Percentiles rank a stretch among this genome's conserved stretches.
Conservation (phyloP, 208 protist genomes). For the Borovskyia barvae region DNA sequence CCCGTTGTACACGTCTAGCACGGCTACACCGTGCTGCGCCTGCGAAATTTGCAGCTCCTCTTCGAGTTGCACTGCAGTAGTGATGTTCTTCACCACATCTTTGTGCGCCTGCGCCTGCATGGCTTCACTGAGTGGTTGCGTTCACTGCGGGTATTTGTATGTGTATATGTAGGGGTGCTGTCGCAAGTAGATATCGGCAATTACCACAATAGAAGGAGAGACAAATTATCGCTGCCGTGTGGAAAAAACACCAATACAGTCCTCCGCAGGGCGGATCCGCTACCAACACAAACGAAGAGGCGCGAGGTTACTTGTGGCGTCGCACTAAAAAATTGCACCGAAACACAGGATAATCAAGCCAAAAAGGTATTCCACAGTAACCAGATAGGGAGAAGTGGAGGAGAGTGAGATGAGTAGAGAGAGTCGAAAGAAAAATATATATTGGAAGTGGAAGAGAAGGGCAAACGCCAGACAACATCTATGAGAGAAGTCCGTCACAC, state of each 20-base stretch:
- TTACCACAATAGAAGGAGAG: background rate
- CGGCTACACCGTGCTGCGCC: conserved; percentile 77
- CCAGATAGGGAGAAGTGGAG: too few relatives aligned
- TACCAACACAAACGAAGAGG: too few relatives aligned
- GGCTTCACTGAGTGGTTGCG: too few relatives aligned
- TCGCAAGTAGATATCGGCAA: background rate
- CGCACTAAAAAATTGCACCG: too few relatives aligned
- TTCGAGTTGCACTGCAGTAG: conserved; percentile 63
- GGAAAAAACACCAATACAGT: too few relatives aligned
- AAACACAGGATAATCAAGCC: too few relatives aligned
- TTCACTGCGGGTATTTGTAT: background rate
- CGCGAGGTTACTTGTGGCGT: too few relatives aligned
- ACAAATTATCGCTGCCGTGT: too few relatives aligned
- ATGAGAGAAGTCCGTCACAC: background rate
- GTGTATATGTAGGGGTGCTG: conserved; percentile 6
- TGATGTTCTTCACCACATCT: conserved; percentile 86
- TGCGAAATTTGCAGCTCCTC: conserved; percentile 74
- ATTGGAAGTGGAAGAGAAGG: conserved; percentile 1
- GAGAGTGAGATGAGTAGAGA: too few relatives aligned
- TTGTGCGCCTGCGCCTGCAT: conserved; percentile 40
- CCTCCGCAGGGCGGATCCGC: too few relatives aligned
- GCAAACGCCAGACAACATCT: background rate
- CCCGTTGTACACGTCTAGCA: conserved; percentile 87
- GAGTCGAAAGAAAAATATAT: background rate
- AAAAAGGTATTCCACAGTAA: too few relatives aligned